Evolutionary conservation across 1,139 yeast genomes (phyloP).

Genomic region (Casaregolazyma suthepensis): DNA sequence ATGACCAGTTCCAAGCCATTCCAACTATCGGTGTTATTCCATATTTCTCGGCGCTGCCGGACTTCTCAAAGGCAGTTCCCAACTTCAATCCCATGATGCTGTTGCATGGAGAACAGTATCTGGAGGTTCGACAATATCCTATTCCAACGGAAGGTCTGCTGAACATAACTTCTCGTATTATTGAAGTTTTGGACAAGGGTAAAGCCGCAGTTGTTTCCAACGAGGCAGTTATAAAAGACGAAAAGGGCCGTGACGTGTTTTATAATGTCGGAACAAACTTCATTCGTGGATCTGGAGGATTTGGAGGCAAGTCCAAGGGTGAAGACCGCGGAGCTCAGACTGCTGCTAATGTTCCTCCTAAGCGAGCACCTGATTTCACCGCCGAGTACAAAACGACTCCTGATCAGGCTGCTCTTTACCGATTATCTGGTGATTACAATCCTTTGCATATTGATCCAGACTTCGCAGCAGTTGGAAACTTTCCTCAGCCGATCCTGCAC

Average conservation of each 20-base stretch:
- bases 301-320: constrained; percentile 48
- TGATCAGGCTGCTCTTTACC: constrained; percentile 84
- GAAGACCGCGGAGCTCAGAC: constrained; percentile 55
- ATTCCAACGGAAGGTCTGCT: constrained; percentile 60
- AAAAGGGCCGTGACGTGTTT: constrained; percentile 61
- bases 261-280: constrained; percentile 83
- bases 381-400: constrained; percentile 52
- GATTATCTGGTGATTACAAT: constrained; percentile 90
- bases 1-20: constrained; percentile 74
- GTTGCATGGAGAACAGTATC: constrained; percentile 93
- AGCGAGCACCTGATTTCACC: constrained; percentile 62
- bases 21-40: constrained; percentile 94
- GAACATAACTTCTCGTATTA: constrained; percentile 57
- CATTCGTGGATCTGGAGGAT: constrained; percentile 68
- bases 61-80: constrained; percentile 55
- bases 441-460: constrained; percentile 93
- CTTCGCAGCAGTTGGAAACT: constrained; percentile 85
- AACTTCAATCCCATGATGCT: constrained; percentile 81
- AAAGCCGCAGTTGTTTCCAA: constrained; percentile 78
- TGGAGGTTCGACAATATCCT: constrained; percentile 73
- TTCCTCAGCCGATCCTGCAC: constrained; percentile 82
- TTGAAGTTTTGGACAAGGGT: constrained; percentile 79
- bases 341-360: constrained; percentile 59
- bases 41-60: constrained; percentile 47
- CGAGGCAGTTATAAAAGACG: constrained; percentile 68